Conservation (phyloP, 78 protist species). For the Bigelowiella natans region DNA sequence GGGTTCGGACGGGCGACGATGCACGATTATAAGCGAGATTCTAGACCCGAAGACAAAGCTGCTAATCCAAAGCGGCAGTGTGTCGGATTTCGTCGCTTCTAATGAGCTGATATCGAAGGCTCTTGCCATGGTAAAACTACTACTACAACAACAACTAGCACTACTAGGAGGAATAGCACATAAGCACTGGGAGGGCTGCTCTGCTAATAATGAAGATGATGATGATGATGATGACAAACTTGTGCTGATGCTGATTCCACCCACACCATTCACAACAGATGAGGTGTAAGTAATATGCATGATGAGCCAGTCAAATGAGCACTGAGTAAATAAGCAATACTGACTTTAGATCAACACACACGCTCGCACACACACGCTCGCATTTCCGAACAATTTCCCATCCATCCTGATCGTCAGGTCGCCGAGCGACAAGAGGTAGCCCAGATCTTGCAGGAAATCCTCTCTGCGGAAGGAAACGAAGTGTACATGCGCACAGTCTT, state of each 20-base stretch:
- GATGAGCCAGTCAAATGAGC: not conserved
- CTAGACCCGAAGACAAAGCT: slow-evolving; percentile 8
- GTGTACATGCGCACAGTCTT: not conserved
- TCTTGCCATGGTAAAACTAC: not conserved
- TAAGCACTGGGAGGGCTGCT: not conserved
- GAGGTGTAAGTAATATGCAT: not conserved
- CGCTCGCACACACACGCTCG: not conserved
- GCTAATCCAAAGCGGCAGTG: not conserved
- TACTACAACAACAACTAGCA: not conserved
- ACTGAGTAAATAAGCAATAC: not conserved
- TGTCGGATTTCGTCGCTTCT: not conserved
- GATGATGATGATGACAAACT: not conserved
- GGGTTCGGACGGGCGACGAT: not conserved
- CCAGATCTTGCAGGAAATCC: not conserved
- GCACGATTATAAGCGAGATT: not conserved
- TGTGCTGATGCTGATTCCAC: not conserved
- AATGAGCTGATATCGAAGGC: not conserved
- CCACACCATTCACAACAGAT: not conserved
- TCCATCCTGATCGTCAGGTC: not conserved
- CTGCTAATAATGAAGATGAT: not conserved
- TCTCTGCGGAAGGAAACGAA: not conserved
- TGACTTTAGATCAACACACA: not conserved
- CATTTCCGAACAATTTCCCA: not conserved
- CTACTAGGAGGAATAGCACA: not conserved
- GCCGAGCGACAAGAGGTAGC: not conserved